Evolutionary conservation across 2,329 filamentous ascomycete genomes (phyloP), one percentile per base, ranked within the genome.

Genomic region (Aureobasidium zeae): DNA sequence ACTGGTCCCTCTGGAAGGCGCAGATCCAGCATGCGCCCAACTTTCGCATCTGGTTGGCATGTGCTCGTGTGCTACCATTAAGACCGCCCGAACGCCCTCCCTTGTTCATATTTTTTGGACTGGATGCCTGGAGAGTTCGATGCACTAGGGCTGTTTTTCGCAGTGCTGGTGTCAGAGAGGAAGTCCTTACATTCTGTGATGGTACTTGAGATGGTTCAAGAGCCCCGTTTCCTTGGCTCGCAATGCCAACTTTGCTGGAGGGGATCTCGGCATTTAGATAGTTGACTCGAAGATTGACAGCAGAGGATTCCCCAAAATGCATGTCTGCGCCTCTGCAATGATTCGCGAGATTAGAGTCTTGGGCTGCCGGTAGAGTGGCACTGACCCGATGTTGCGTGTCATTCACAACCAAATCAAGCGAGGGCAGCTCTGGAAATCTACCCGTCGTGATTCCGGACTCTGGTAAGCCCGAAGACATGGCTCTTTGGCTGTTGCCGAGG

Each of bases 11-110:
- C 48, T 71, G 68, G 36, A 71, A 55, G 4, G 62, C 63, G 47
- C 68, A 71, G 20, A 66, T 61, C 68, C 68, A 71, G 46, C 68
- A 71, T 8, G 67, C 65, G 16, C 63, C 63, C 6, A 63, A 59
- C 42, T 66, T 66, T 11, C 68, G 64, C 66, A 69, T 68, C 29
- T 62, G 58, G 36, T 64, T 61, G 30, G 63, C 67, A 39, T 63
- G 61, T 47, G 63, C 62, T 55, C 62, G 55, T 48, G 60, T 55
- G 24, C 62, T 61, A 31, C 60, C 63, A 32, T 59, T 57, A 35
- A 66, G 59, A 2, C 54, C 55, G 15, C 53, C 56, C 48, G 54
- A 61, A 6, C 47, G 42, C 6, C 31, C 33, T 19, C 41, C 41
- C 10, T 36, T 35, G 13, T 35, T 29, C n/a, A 17, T 5, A 19